Evolutionary conservation across 495 filamentous ascomycete species (phyloP).

Genomic region (Penicillium pancosmium): DNA sequence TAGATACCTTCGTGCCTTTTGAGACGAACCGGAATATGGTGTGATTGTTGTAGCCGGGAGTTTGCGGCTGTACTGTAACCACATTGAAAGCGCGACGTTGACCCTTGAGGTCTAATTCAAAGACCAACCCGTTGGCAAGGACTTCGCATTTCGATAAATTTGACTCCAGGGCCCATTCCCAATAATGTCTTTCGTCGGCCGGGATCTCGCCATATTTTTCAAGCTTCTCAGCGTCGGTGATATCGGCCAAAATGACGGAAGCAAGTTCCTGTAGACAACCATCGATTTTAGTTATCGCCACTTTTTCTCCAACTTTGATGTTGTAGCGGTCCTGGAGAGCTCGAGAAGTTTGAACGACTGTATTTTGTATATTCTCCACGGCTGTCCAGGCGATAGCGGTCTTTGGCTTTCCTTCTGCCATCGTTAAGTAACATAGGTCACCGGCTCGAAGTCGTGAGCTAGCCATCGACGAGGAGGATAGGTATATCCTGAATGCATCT

Average conservation of each 20-base stretch:
- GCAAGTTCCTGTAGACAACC: constrained; percentile 42
- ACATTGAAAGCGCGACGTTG: constrained; percentile 50
- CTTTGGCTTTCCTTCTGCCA: constrained; percentile 40
- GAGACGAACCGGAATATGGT: constrained; percentile 42
- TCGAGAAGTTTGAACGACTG: constrained; percentile 66
- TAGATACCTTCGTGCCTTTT: constrained; percentile 36
- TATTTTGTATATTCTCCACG: constrained; percentile 62
- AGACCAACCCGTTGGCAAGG: constrained; percentile 44
- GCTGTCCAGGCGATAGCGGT: constrained; percentile 69
- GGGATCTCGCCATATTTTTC: constrained; percentile 35
- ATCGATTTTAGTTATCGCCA: constrained; percentile 53
- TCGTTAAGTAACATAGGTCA: constrained; percentile 57
- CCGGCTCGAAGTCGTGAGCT: constrained; percentile 62
- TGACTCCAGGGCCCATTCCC: constrained; percentile 66
- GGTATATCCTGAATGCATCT: constrained; percentile 66
- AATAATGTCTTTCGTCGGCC: constrained; percentile 54
- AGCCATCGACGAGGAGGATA: constrained; percentile 65
- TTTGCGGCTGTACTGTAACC: constrained; percentile 33
- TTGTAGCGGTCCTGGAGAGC: constrained; percentile 65
- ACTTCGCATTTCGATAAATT: constrained; percentile 52
- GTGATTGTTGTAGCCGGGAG: constrained; percentile 22
- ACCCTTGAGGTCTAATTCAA: constrained; percentile 52
- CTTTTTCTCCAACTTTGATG: constrained; percentile 64
- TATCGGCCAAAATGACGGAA: constrained; percentile 53
- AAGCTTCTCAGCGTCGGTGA: constrained; percentile 43